These are phyloP conservation scores for Senna siamea DNA, from an alignment of 306 rosid genomes.

Conservation along the genomic window DNA sequence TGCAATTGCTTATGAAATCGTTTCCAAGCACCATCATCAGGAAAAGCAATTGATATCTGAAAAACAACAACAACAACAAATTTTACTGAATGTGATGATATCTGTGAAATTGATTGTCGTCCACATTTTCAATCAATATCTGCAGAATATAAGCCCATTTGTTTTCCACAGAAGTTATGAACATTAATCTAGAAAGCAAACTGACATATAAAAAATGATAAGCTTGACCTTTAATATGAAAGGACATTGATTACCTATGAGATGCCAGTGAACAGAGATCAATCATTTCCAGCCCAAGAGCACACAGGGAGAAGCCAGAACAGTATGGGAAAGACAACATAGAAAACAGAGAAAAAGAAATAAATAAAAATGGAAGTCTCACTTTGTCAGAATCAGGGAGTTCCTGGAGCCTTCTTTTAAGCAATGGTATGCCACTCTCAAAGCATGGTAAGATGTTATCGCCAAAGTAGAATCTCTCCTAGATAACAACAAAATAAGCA, in stretches of 20 bases:
- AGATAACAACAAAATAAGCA: slow-evolving; percentile 37
- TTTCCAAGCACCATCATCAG: slow-evolving; percentile 99
- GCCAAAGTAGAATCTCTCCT: slow-evolving; percentile 99
- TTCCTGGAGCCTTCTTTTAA: slow-evolving; percentile 79
- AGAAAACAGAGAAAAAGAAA: slow-evolving; percentile 13
- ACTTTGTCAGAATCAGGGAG: slow-evolving; percentile 97
- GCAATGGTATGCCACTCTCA: slow-evolving; percentile 96
- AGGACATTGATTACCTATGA: slow-evolving; percentile 7
- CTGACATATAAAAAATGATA: slow-evolving; percentile 2
- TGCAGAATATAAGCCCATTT: background rate
- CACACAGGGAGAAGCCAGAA: slow-evolving; percentile 24
- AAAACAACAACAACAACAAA: slow-evolving; percentile 24
- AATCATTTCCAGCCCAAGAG: slow-evolving; percentile 4
- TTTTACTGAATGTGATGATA: slow-evolving; percentile 32
- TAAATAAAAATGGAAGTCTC: slow-evolving; percentile 37
- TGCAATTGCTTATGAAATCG: slow-evolving; percentile 92
- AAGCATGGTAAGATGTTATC: slow-evolving; percentile 96
- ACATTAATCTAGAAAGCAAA: slow-evolving; percentile 8
- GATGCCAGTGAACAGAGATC: slow-evolving; percentile 15
- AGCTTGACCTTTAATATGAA: slow-evolving; percentile 1
- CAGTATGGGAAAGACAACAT: background rate
- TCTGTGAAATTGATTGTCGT: background rate
- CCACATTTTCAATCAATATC: slow-evolving; percentile 24
- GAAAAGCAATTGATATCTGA: slow-evolving; percentile 93
- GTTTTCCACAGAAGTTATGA: slow-evolving; percentile 4